These are phyloP conservation scores for Rubus parviflorus DNA, from an alignment of 306 rosid genomes.

Conservation along the genomic window DNA sequence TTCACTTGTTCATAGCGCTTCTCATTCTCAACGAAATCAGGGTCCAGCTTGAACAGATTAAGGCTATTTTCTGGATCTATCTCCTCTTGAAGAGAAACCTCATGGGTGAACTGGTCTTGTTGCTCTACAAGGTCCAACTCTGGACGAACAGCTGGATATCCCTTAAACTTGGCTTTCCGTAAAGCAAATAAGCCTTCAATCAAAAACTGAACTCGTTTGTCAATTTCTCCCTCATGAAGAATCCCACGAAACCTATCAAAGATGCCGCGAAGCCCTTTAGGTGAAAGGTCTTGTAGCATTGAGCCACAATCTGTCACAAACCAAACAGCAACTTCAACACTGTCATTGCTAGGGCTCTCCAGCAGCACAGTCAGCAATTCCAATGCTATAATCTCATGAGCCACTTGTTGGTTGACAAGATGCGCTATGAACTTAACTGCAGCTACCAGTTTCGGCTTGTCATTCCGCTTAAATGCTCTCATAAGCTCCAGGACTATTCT, in stretches of 20 bases:
- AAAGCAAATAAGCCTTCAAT: constrained; percentile 76
- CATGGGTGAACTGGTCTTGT: constrained; percentile 41
- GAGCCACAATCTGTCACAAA: constrained; percentile 82
- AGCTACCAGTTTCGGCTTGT: constrained; percentile 76
- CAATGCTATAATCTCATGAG: constrained; percentile 70
- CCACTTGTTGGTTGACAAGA: constrained; percentile 76
- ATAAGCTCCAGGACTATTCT: constrained; percentile 86
- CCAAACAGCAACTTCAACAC: constrained; percentile 81
- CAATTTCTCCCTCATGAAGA: constrained; percentile 70
- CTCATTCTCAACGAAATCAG: constrained; percentile 57
- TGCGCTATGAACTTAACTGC: constrained; percentile 79
- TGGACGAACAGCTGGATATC: constrained; percentile 43
- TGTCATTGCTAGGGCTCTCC: constrained; percentile 69
- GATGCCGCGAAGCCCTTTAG: constrained; percentile 68
- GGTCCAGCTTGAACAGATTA: constrained; percentile 49
- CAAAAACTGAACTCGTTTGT: constrained; percentile 61
- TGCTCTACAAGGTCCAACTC: constrained; percentile 42
- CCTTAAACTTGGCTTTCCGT: constrained; percentile 66
- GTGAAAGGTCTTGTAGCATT: constrained; percentile 62
- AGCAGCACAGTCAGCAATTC: constrained; percentile 70
- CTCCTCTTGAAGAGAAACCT: constrained; percentile 38
- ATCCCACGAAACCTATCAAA: constrained; percentile 74
- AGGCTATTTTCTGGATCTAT: constrained; percentile 10
- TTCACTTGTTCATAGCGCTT: constrained; percentile 65
- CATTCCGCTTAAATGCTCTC: constrained; percentile 87